phyloP scores from a whole-genome alignment of 2,329 filamentous ascomycete genomes.

The Plenodomus lindquistii region DNA sequence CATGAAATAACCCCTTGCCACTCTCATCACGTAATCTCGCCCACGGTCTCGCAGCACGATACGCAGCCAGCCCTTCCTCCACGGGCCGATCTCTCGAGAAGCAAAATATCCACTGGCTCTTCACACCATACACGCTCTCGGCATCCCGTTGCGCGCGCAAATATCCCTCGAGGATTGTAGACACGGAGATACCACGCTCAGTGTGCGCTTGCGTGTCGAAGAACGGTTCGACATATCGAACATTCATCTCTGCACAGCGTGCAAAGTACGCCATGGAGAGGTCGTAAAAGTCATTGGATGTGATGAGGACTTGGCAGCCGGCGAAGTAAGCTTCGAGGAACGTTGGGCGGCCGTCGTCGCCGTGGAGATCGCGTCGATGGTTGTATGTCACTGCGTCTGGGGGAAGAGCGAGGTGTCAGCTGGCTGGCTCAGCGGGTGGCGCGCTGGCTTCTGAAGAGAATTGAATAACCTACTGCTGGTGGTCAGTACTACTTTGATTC shows the following conservation, averaged over 20 bases:
- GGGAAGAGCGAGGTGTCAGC: too few species aligned
- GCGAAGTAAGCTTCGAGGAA: conserved; percentile 29
- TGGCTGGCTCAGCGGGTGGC: too few species aligned
- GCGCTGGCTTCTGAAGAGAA: too few species aligned
- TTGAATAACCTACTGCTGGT: too few species aligned
- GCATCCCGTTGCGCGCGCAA: conserved; percentile 15
- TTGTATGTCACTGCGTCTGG: conserved; percentile 19
- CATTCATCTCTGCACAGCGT: conserved; percentile 41
- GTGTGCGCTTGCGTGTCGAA: conserved; percentile 78
- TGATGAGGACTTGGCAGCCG: conserved; percentile 37
- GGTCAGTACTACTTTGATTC: too few species aligned
- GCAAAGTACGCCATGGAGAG: conserved; percentile 47
- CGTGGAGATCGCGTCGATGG: conserved; percentile 15
- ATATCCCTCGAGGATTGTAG: conserved; percentile 59
- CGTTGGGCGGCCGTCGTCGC: conserved; percentile 29
- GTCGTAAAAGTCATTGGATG: conserved; percentile 47
- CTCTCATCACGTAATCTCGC: too few species aligned
- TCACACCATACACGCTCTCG: too few species aligned
- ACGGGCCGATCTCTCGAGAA: too few species aligned
- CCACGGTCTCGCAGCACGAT: too few species aligned
- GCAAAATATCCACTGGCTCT: too few species aligned
- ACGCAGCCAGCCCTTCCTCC: too few species aligned
- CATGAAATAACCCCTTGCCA: too few species aligned
- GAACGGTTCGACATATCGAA: conserved; percentile 64
- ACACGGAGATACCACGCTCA: conserved; percentile 63